A percentile compares a stretch with the other conserved stretches of the same genome.
phyloP scores from a whole-genome alignment of 148 eudicot species.

The Euryodendron excelsum region DNA sequence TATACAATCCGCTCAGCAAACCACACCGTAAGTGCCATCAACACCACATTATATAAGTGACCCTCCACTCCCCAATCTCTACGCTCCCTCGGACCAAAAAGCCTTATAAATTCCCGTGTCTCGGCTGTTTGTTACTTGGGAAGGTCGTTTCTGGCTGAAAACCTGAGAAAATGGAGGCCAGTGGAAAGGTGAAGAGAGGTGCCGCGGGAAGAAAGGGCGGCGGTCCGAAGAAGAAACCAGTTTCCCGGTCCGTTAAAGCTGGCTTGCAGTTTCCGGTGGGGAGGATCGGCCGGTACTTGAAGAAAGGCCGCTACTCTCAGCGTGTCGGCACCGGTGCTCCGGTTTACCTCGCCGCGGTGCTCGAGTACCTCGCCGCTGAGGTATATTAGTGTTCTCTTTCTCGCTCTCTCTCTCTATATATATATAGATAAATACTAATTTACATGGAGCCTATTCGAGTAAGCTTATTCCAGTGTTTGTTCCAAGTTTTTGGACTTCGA shows the following conservation, averaged over 20 bases:
- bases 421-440: too few species aligned
- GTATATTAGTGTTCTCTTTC: not conserved
- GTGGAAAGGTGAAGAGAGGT: conserved; percentile 30
- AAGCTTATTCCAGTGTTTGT: not conserved
- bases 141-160: conserved; percentile 6
- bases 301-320: conserved; percentile 39
- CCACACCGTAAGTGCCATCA: not conserved
- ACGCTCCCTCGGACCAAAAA: not conserved
- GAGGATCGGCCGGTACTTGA: conserved; percentile 39
- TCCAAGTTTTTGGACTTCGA: not conserved
- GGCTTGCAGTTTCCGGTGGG: conserved; percentile 47
- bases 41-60: not conserved
- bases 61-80: not conserved
- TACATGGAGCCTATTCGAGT: not conserved
- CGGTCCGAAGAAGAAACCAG: conserved; percentile 40
- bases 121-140: conserved; percentile 10
- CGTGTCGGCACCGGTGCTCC: conserved; percentile 40
- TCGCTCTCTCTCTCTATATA: not conserved
- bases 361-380: conserved; percentile 43
- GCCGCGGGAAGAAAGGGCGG: conserved; percentile 42
- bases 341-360: conserved; percentile 42
- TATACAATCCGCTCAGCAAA: not conserved
- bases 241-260: conserved; percentile 40
- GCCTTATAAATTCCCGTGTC: not conserved
- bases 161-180: conserved; percentile 7